These are phyloP conservation scores for Crithidia expoeki DNA, from an alignment of 208 protist genomes.

Conservation along the genomic window DNA sequence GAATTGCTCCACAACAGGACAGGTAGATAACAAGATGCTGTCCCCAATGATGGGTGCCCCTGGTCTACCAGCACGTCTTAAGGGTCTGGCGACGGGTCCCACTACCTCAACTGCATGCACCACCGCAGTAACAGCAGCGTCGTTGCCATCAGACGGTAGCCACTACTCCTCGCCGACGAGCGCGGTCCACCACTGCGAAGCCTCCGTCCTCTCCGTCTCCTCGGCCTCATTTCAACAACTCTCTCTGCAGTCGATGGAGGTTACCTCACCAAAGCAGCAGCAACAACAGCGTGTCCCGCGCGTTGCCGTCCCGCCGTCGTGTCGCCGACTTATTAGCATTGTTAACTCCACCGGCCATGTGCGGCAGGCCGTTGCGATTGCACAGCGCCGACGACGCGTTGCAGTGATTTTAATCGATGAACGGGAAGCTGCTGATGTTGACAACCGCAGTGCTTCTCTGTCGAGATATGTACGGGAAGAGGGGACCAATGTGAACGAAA, in stretches of 20 bases:
- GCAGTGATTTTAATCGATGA: constrained; percentile 35
- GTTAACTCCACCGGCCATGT: constrained; percentile 10
- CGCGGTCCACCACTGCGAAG: not conserved
- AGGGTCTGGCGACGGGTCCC: not conserved
- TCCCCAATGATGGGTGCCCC: not conserved
- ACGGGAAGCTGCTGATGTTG: constrained; percentile 4
- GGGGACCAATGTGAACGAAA: no score
- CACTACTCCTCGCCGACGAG: constrained; percentile 4
- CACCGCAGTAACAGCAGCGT: not conserved
- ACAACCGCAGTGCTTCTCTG: not conserved
- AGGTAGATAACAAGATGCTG: not conserved
- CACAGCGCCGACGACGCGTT: constrained; percentile 21
- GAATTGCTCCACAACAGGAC: not conserved
- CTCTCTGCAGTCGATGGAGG: constrained; percentile 12
- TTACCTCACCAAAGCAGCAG: constrained; percentile 2
- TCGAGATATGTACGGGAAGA: no score
- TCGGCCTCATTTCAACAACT: not conserved
- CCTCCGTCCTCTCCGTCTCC: constrained; percentile 11
- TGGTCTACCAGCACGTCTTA: not conserved
- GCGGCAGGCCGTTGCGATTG: constrained; percentile 32
- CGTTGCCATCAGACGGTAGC: not conserved
- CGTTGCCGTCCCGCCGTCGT: not conserved
- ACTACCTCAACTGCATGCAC: not conserved
- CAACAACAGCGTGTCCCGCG: not conserved
- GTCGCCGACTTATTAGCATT: constrained; percentile 29